These are phyloP conservation scores for Dendryphion nanum DNA, from an alignment of 2,329 filamentous ascomycete genomes.

Conservation along the genomic window DNA sequence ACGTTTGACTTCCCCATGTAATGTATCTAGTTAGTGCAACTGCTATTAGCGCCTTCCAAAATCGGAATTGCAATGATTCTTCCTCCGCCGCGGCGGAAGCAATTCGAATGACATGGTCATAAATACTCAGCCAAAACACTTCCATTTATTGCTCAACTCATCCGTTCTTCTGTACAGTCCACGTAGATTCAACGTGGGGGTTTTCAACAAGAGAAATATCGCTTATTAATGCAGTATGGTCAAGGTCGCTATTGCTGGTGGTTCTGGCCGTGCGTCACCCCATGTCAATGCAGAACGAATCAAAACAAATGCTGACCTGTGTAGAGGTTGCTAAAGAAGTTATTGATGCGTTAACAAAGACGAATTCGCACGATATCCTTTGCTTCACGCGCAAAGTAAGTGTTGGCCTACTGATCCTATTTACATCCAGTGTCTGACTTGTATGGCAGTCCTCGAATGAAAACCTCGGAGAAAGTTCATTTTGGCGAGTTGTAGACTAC, in stretches of 20 bases:
- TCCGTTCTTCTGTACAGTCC: too few relatives aligned
- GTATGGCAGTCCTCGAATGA: neutral
- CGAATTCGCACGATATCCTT: conserved; percentile 51
- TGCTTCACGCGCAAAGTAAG: conserved; percentile 50
- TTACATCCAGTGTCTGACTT: conserved; percentile 1
- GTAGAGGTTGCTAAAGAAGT: conserved; percentile 53
- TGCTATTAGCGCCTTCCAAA: too few relatives aligned
- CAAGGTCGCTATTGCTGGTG: conserved; percentile 46
- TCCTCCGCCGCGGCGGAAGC: too few relatives aligned
- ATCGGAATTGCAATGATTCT: too few relatives aligned
- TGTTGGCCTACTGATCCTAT: conserved; percentile 24
- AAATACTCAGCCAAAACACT: too few relatives aligned
- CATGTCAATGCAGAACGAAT: neutral
- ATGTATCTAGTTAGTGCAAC: too few relatives aligned
- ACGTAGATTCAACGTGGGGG: too few relatives aligned
- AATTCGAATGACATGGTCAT: too few relatives aligned
- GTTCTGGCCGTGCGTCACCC: conserved; percentile 42
- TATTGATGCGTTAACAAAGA: conserved; percentile 48
- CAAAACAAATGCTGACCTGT: conserved; percentile 2
- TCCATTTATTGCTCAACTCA: too few relatives aligned
- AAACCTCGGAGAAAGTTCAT: conserved; percentile 24
- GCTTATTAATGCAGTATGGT: conserved; percentile 39
- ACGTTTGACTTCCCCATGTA: too few relatives aligned
- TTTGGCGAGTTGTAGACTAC: conserved; percentile 47
- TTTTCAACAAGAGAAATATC: too few relatives aligned